A percentile compares a stretch with the other conserved stretches of the same genome.
These are phyloP conservation scores for Epichloe uncinata DNA, from an alignment of 2,329 filamentous ascomycete genomes.

Conservation along the genomic window DNA sequence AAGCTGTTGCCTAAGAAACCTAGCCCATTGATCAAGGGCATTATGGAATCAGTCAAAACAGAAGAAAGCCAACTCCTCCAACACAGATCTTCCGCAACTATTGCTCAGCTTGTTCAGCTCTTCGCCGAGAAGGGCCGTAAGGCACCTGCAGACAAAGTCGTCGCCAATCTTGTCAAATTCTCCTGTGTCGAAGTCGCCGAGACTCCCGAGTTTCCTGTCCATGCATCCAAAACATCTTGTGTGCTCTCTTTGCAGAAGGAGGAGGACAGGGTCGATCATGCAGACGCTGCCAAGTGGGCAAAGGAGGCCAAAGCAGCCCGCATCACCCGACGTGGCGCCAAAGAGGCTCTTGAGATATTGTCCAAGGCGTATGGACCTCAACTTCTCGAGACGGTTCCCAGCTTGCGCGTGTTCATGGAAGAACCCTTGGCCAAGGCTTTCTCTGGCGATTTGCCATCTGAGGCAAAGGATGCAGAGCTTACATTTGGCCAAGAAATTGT, in stretches of 20 bases:
- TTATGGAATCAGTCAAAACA: constrained; percentile 96
- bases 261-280: constrained; percentile 85
- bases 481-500: constrained; percentile 83
- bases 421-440: constrained; percentile 66
- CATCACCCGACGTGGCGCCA: constrained; percentile 83
- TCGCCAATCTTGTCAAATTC: constrained; percentile 91
- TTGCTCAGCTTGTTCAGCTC: constrained; percentile 73
- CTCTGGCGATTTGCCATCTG: constrained; percentile 52
- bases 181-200: constrained; percentile 96
- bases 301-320: constrained; percentile 77
- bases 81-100: constrained; percentile 69
- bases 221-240: constrained; percentile 61
- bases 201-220: constrained; percentile 85
- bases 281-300: constrained; percentile 81
- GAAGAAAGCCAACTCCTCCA: constrained; percentile 89
- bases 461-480: constrained; percentile 60
- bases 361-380: constrained; percentile 64
- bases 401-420: constrained; percentile 69
- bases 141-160: constrained; percentile 87
- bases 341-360: constrained; percentile 83
- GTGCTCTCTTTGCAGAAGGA: constrained; percentile 95
- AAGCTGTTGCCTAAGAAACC: constrained; percentile 84
- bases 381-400: constrained; percentile 74
- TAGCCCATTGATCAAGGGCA: constrained; percentile 79
- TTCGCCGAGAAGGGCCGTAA: constrained; percentile 70